These are phyloP conservation scores for Monosporascus sp. DNA, from an alignment of 2,329 filamentous ascomycete species.

Conservation along the genomic window DNA sequence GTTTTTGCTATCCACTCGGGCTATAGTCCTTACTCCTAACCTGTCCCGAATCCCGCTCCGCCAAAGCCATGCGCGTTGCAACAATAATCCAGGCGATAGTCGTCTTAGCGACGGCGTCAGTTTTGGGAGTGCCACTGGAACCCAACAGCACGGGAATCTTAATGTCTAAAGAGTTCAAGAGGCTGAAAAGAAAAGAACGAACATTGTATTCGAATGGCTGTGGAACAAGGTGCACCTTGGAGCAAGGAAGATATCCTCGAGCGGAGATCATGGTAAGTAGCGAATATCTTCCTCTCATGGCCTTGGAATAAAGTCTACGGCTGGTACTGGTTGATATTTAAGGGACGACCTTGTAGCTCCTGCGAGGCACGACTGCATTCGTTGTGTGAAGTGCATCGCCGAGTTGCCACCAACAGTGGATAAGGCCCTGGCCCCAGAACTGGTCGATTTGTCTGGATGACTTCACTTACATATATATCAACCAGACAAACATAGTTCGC, in stretches of 20 bases:
- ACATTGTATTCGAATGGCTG: neutral
- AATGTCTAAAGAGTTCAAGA: neutral
- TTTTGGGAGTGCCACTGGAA: neutral
- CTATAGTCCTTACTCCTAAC: neutral
- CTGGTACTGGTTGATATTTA: neutral
- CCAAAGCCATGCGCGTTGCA: neutral
- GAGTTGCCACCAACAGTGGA: slow-evolving; percentile 10
- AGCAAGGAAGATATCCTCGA: slow-evolving; percentile 8
- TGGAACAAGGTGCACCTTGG: slow-evolving; percentile 1
- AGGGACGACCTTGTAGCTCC: slow-evolving; percentile 13
- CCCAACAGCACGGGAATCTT: neutral
- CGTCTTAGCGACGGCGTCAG: neutral
- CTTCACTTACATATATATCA: slow-evolving; percentile 18
- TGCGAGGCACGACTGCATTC: slow-evolving; percentile 12
- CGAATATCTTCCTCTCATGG: neutral
- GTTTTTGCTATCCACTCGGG: neutral
- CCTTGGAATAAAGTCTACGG: neutral
- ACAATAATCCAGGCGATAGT: neutral
- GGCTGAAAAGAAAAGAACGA: neutral
- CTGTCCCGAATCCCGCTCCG: neutral
- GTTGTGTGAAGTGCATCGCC: slow-evolving; percentile 14
- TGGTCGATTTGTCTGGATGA: slow-evolving; percentile 14
- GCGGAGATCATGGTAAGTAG: slow-evolving; percentile 15
- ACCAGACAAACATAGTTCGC: slow-evolving; percentile 17
- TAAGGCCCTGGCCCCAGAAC: slow-evolving; percentile 8